Percentiles rank a stretch among this genome's conserved stretches.
Evolutionary conservation across 163 green algal species (phyloP).

Genomic region (Scenedesmus sp.): DNA sequence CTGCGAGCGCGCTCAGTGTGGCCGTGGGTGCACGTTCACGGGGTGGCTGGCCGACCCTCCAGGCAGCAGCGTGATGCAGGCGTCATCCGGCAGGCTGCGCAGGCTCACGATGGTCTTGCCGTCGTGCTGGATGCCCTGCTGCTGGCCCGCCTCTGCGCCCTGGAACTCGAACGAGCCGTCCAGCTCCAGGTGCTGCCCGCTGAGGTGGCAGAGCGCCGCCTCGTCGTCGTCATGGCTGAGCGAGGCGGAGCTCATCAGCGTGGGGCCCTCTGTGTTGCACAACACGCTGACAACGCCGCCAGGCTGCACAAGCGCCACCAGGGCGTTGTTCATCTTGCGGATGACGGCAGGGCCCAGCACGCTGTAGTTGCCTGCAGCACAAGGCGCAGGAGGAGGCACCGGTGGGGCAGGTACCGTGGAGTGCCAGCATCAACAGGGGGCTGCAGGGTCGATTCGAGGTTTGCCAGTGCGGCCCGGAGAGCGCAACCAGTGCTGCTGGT

Average conservation of each 20-base stretch:
- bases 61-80: slow-evolving; percentile 46
- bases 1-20: background rate
- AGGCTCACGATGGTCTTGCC: slow-evolving; percentile 37
- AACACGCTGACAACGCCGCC: slow-evolving; percentile 46
- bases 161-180: slow-evolving; percentile 33
- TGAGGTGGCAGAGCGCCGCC: slow-evolving; percentile 1
- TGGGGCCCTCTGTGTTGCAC: background rate
- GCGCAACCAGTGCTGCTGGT: no score
- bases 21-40: slow-evolving; percentile 41
- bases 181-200: slow-evolving; percentile 47
- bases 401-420: no score
- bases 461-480: no score
- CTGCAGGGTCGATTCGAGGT: no score
- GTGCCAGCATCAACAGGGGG: no score
- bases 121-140: slow-evolving; percentile 22
- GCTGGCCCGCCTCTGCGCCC: background rate
- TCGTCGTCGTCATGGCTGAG: slow-evolving; percentile 25
- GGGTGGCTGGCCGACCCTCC: slow-evolving; percentile 43
- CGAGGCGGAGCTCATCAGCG: slow-evolving; percentile 8
- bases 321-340: slow-evolving; percentile 32
- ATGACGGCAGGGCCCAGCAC: slow-evolving; percentile 47
- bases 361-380: slow-evolving; percentile 49
- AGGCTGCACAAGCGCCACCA: slow-evolving; percentile 32
- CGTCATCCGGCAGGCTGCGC: background rate
- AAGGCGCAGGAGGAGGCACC: background rate